phyloP scores from a whole-genome alignment of 768 basidiomycete genomes.

The Mycena vulgaris region DNA sequence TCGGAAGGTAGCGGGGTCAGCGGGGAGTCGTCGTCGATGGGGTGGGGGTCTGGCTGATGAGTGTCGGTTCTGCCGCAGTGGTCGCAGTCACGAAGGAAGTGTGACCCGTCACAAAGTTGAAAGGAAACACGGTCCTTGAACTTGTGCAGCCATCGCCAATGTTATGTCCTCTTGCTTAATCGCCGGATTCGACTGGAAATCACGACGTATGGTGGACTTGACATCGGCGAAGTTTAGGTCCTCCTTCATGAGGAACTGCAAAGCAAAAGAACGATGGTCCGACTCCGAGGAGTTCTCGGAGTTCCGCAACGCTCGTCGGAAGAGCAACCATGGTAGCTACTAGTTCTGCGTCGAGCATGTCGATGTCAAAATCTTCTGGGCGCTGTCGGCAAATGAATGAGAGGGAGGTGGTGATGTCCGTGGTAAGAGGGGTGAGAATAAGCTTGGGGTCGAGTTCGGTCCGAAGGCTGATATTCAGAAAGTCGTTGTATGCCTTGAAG shows the following conservation, averaged over 20 bases:
- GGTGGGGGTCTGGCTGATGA: neutral
- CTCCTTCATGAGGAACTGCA: slow-evolving; percentile 21
- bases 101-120: slow-evolving; percentile 26
- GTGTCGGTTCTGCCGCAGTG: neutral
- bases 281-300: slow-evolving; percentile 1
- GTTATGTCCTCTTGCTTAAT: slow-evolving; percentile 20
- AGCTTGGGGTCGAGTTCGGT: slow-evolving; percentile 10
- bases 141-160: slow-evolving; percentile 25
- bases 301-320: slow-evolving; percentile 21
- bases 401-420: slow-evolving; percentile 1
- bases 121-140: slow-evolving; percentile 26
- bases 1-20: neutral
- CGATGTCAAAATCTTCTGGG: neutral
- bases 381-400: slow-evolving; percentile 10
- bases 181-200: slow-evolving; percentile 16
- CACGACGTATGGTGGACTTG: slow-evolving; percentile 11
- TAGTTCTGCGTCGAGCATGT: slow-evolving; percentile 22
- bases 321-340: slow-evolving; percentile 29
- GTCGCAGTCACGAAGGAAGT: slow-evolving; percentile 14
- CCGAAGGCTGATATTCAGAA: slow-evolving; percentile 6
- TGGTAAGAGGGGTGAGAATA: slow-evolving; percentile 7
- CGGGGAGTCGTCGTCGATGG: neutral
- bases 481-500: slow-evolving; percentile 22
- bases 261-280: slow-evolving; percentile 10
- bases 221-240: slow-evolving; percentile 21